A percentile compares a stretch with the other conserved stretches of the same genome.
Conservation (phyloP, 1,139 yeast genomes). For the Saccharomycopsis phalli region DNA sequence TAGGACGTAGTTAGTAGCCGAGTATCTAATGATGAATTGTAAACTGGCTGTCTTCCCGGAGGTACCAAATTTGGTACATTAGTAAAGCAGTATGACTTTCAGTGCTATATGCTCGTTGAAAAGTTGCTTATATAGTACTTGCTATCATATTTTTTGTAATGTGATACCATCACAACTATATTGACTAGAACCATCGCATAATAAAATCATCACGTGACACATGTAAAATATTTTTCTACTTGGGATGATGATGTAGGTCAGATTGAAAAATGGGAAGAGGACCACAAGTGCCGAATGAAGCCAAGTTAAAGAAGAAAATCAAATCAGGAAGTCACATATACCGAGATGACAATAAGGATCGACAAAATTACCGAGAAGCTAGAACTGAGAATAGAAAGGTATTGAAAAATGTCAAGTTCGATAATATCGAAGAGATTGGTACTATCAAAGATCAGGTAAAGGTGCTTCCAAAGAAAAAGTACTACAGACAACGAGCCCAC, state of each 20-base stretch:
- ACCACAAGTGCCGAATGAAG: slow-evolving; percentile 17
- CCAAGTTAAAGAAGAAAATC: slow-evolving; percentile 5
- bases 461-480: slow-evolving; percentile 74
- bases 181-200: too few species aligned
- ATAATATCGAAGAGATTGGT: slow-evolving; percentile 23
- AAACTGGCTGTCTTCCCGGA: too few species aligned
- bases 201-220: too few species aligned
- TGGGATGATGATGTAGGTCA: neutral
- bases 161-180: too few species aligned
- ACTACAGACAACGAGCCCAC: slow-evolving; percentile 94
- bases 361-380: slow-evolving; percentile 31
- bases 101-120: too few species aligned
- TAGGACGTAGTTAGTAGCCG: too few species aligned
- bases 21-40: too few species aligned
- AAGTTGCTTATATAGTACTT: too few species aligned
- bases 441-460: slow-evolving; percentile 25
- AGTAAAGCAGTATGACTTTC: too few species aligned
- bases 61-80: too few species aligned
- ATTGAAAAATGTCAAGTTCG: slow-evolving; percentile 28
- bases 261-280: slow-evolving; percentile 19
- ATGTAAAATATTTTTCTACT: neutral
- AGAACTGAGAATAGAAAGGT: slow-evolving; percentile 31
- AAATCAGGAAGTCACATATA: slow-evolving; percentile 17
- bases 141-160: too few species aligned
- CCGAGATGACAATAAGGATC: slow-evolving; percentile 21